phyloP scores from a whole-genome alignment of 108 stramenopile genomes.

The Cyclotella kingstonii region DNA sequence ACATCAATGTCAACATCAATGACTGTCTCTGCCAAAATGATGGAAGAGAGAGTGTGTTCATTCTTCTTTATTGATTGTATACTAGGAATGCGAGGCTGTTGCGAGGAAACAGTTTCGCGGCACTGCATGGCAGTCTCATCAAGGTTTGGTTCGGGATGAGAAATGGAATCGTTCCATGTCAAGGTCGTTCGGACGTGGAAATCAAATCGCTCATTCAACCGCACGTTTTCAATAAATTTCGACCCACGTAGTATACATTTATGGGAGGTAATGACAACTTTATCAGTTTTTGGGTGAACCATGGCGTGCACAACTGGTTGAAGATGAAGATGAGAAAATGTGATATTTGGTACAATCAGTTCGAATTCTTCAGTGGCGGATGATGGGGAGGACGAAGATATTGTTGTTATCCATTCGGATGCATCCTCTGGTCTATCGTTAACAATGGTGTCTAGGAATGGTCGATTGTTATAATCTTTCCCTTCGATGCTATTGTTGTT shows the following conservation, averaged over 20 bases:
- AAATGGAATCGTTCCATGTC: constrained; percentile 29
- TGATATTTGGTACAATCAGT: constrained; percentile 41
- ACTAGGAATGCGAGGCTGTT: too few species aligned
- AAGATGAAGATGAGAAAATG: constrained; percentile 33
- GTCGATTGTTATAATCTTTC: not conserved
- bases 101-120: not conserved
- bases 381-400: not conserved
- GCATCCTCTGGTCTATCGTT: too few species aligned
- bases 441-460: not conserved
- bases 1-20: constrained; percentile 47
- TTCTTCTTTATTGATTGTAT: too few species aligned
- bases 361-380: constrained; percentile 19
- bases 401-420: not conserved
- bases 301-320: constrained; percentile 39
- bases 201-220: constrained; percentile 42
- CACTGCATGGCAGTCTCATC: not conserved
- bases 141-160: not conserved
- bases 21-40: constrained; percentile 26
- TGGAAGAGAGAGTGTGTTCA: too few species aligned
- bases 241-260: constrained; percentile 40
- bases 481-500: constrained; percentile 6
- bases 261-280: constrained; percentile 29
- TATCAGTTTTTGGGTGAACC: constrained; percentile 23
- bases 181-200: constrained; percentile 25
- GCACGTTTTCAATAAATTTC: constrained; percentile 41